Percentiles rank a stretch among this genome's conserved stretches.
phyloP scores from a whole-genome alignment of 345 rosid species.

The Physaria fendleri region DNA sequence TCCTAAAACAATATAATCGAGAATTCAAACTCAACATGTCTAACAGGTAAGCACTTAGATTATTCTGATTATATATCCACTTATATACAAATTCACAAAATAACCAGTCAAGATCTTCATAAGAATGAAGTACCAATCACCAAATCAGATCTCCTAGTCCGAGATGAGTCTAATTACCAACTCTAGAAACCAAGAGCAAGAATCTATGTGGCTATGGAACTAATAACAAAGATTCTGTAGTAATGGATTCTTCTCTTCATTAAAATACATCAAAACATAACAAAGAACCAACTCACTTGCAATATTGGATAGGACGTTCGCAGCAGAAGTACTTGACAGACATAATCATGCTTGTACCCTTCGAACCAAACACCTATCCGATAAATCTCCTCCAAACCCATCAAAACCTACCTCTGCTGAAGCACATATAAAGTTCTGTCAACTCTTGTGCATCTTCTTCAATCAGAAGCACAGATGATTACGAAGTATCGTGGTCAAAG shows the following conservation, averaged over 20 bases:
- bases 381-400: conserved; percentile 47
- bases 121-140: neutral
- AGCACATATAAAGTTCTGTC: too few species aligned
- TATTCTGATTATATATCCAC: too few species aligned
- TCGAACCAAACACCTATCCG: conserved; percentile 53
- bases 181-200: neutral
- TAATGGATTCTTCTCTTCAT: neutral
- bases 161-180: neutral
- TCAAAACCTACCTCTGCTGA: too few species aligned
- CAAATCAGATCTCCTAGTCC: neutral
- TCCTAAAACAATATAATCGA: too few species aligned
- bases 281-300: conserved; percentile 41
- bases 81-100: too few species aligned
- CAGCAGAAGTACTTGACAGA: conserved; percentile 62
- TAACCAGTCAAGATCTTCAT: conserved; percentile 19
- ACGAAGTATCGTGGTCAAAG: too few species aligned
- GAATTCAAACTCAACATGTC: too few species aligned
- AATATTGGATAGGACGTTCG: conserved; percentile 77
- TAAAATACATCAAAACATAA: neutral
- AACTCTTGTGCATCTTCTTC: too few species aligned
- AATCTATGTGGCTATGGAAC: neutral
- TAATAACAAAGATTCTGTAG: neutral
- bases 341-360: conserved; percentile 44
- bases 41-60: too few species aligned
- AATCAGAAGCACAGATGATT: too few species aligned